These are phyloP conservation scores for Neodidymelliopsis sp. DNA, from an alignment of 2,329 filamentous ascomycete genomes.

Conservation along the genomic window DNA sequence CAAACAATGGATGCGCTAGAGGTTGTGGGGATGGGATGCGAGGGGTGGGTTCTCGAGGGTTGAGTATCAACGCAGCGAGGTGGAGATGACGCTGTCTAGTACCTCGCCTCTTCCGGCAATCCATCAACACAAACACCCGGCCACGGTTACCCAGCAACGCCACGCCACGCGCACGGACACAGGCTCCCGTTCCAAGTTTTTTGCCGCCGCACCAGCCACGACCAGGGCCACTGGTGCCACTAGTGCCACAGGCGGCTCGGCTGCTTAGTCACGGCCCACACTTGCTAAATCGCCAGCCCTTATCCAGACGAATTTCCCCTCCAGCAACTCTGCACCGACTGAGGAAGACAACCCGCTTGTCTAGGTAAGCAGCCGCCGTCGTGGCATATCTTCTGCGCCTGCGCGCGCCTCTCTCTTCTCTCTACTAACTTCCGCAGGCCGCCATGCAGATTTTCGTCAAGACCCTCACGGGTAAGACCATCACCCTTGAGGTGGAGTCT, in stretches of 20 bases:
- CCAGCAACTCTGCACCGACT: constrained; percentile 57
- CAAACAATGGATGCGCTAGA: constrained; percentile 28
- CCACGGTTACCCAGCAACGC: constrained; percentile 41
- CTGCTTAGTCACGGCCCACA: constrained; percentile 36
- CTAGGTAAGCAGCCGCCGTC: constrained; percentile 60
- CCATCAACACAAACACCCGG: constrained; percentile 36
- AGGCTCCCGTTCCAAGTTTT: constrained; percentile 7
- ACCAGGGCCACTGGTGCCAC: background rate
- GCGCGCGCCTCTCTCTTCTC: constrained; percentile 1
- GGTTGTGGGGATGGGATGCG: constrained; percentile 31
- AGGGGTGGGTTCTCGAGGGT: constrained; percentile 31
- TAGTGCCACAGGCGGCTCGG: constrained; percentile 11
- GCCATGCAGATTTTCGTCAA: constrained; percentile 63
- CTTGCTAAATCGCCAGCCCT: constrained; percentile 19
- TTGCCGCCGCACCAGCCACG: constrained; percentile 17
- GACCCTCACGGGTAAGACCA: constrained; percentile 96
- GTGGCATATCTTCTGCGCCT: background rate
- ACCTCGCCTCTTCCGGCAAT: constrained; percentile 29
- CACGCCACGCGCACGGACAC: constrained; percentile 12
- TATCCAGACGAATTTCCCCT: constrained; percentile 22
- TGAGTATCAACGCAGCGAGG: constrained; percentile 30
- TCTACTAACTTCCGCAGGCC: constrained; percentile 41
- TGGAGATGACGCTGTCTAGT: constrained; percentile 39
- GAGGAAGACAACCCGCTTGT: constrained; percentile 66
- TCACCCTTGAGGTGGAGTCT: constrained; percentile 99